Conservation (phyloP, 352 stramenopile genomes). For the Phytopythium cucurbitacearum region DNA sequence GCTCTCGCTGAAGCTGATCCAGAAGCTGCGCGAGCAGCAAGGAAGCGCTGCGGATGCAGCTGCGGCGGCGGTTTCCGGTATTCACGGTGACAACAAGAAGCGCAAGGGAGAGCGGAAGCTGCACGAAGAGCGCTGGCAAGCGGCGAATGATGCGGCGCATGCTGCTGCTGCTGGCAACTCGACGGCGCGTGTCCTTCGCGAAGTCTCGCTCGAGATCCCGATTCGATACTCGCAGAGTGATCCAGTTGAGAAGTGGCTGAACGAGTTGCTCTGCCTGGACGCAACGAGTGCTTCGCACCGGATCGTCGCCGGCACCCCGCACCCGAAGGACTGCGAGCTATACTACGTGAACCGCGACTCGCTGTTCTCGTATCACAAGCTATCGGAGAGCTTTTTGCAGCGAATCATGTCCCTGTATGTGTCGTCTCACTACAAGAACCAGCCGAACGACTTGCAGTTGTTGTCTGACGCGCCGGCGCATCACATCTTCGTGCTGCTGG, state of each 20-base stretch:
- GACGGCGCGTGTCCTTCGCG: constrained; percentile 83
- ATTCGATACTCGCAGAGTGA: constrained; percentile 97
- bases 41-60: constrained; percentile 50
- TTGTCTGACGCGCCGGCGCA: constrained; percentile 98
- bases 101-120: constrained; percentile 96
- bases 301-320: constrained; percentile 91
- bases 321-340: constrained; percentile 96
- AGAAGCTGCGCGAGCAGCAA: constrained; percentile 96
- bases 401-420: constrained; percentile 96
- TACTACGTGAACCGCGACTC: constrained; percentile 99
- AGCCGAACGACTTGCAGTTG: constrained; percentile 99
- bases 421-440: constrained; percentile 99
- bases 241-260: constrained; percentile 97
- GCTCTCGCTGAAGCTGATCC: constrained; percentile 98
- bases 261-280: constrained; percentile 97
- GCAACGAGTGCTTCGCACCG: constrained; percentile 74
- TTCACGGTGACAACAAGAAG: constrained; percentile 87
- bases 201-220: constrained; percentile 95
- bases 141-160: constrained; percentile 84
- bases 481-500: constrained; percentile 97
- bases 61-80: constrained; percentile 45
- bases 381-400: constrained; percentile 95
- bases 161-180: constrained; percentile 30
- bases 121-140: constrained; percentile 95
- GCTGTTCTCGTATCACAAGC: constrained; percentile 99